These are phyloP conservation scores for Ophiobolus disseminans DNA, from an alignment of 2,329 filamentous ascomycete species.

Conservation along the genomic window DNA sequence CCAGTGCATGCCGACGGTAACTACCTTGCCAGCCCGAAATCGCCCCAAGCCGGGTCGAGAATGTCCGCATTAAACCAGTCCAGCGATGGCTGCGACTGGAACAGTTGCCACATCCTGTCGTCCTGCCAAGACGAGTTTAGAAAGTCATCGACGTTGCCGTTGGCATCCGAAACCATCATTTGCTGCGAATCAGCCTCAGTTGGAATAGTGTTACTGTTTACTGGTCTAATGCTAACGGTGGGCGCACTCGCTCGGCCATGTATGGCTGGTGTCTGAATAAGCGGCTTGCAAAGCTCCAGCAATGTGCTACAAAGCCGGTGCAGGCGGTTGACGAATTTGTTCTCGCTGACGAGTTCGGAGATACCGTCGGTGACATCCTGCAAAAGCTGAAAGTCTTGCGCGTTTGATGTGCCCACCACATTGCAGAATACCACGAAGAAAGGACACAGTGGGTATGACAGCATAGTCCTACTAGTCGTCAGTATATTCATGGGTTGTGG, in stretches of 20 bases:
- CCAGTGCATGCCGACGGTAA: too few relatives aligned
- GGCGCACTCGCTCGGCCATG: not conserved
- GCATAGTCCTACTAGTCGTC: slow-evolving; percentile 36
- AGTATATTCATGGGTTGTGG: slow-evolving; percentile 1
- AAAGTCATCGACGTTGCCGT: slow-evolving; percentile 6
- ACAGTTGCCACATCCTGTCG: slow-evolving; percentile 45
- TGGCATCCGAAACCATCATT: not conserved
- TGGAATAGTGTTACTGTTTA: not conserved
- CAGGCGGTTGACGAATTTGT: slow-evolving; percentile 39
- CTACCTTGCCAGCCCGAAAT: slow-evolving; percentile 22
- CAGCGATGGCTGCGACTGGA: slow-evolving; percentile 42
- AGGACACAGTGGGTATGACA: slow-evolving; percentile 43
- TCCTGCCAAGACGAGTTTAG: slow-evolving; percentile 38
- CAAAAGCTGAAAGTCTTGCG: slow-evolving; percentile 38
- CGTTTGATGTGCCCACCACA: slow-evolving; percentile 44
- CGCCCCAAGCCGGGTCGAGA: slow-evolving; percentile 35
- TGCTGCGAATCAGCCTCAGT: slow-evolving; percentile 3
- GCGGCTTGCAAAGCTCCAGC: slow-evolving; percentile 38
- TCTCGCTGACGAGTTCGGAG: slow-evolving; percentile 35
- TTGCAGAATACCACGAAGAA: slow-evolving; percentile 49
- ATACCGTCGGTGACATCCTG: slow-evolving; percentile 38
- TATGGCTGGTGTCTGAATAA: slow-evolving; percentile 18
- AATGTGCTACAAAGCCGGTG: slow-evolving; percentile 39
- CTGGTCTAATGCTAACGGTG: not conserved
- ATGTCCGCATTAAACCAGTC: slow-evolving; percentile 47